Conservation (phyloP, 2,329 filamentous ascomycete genomes). For the Phoma sp. region DNA sequence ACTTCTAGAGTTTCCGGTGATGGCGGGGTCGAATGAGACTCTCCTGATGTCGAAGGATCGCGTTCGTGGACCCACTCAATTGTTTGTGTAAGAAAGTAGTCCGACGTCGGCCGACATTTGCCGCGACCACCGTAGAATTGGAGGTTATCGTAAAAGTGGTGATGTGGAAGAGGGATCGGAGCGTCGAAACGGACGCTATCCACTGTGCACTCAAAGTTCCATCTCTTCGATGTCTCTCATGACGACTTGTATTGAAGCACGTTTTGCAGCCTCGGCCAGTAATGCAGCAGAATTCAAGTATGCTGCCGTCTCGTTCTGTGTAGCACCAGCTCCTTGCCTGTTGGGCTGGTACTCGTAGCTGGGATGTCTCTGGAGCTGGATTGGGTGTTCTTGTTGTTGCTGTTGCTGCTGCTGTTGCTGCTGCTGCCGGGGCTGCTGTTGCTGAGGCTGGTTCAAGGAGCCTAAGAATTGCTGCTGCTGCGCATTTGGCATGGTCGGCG, state of each 20-base stretch:
- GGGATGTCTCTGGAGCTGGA: conserved; percentile 37
- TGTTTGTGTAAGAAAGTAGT: conserved; percentile 19
- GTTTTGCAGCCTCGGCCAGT: conserved; percentile 89
- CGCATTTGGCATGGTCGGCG: conserved; percentile 35
- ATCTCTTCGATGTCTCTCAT: conserved; percentile 84
- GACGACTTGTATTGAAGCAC: conserved; percentile 88
- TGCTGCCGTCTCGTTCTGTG: conserved; percentile 58
- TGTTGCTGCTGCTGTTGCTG: conserved; percentile 39
- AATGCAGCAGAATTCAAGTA: conserved; percentile 85
- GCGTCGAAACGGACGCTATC: background rate
- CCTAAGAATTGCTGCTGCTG: conserved; percentile 12
- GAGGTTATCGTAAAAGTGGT: background rate
- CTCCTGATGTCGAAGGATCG: conserved; percentile 17
- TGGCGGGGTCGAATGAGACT: conserved; percentile 17
- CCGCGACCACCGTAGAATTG: conserved; percentile 13
- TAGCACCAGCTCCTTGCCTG: conserved; percentile 43
- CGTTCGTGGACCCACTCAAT: conserved; percentile 25
- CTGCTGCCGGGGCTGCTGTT: conserved; percentile 43
- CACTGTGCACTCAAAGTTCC: conserved; percentile 55
- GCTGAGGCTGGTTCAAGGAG: conserved; percentile 38
- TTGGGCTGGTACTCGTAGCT: conserved; percentile 47
- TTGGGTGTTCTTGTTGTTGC: conserved; percentile 39
- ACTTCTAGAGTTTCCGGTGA: conserved; percentile 1
- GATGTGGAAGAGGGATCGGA: background rate
- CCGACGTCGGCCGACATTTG: conserved; percentile 27